A percentile compares a stretch with the other conserved stretches of the same genome.
Evolutionary conservation across 257 asterid species (phyloP).

Genomic region (Cynanchum wilfordii): DNA sequence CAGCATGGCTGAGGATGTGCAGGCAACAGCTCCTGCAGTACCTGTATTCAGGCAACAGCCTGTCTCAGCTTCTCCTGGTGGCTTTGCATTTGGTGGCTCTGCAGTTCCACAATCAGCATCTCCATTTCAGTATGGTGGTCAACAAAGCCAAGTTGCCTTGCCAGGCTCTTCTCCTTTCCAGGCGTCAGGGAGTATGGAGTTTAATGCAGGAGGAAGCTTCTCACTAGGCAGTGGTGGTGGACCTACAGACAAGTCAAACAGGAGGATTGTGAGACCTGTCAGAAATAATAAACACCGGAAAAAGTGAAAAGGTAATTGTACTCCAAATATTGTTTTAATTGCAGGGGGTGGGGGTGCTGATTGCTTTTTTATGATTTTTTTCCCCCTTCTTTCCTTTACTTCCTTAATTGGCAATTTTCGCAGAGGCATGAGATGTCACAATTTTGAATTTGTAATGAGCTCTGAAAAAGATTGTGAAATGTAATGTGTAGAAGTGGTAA

Average conservation of each 20-base stretch:
- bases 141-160: conserved; percentile 41
- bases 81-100: conserved; percentile 53
- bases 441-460: conserved; percentile 24
- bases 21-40: conserved; percentile 34
- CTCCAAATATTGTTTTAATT: not conserved
- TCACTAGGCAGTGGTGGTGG: conserved; percentile 72
- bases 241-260: conserved; percentile 41
- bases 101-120: conserved; percentile 28
- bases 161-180: conserved; percentile 46
- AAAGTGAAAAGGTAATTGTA: conserved; percentile 30
- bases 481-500: conserved; percentile 10
- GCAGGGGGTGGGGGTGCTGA: not conserved
- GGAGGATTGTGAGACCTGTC: conserved; percentile 38
- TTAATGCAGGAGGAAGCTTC: conserved; percentile 67
- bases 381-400: too few species aligned
- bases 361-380: conserved; percentile 2
- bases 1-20: conserved; percentile 94
- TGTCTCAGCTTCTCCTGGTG: conserved; percentile 38
- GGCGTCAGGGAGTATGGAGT: conserved; percentile 50
- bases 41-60: conserved; percentile 48
- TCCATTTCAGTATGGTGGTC: conserved; percentile 59
- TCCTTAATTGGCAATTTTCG: not conserved
- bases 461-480: conserved; percentile 13
- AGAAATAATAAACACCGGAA: conserved; percentile 42
- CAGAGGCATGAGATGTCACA: conserved; percentile 23